These are phyloP conservation scores for Diutina sp. DNA, from an alignment of 1,139 yeast species.

Conservation along the genomic window DNA sequence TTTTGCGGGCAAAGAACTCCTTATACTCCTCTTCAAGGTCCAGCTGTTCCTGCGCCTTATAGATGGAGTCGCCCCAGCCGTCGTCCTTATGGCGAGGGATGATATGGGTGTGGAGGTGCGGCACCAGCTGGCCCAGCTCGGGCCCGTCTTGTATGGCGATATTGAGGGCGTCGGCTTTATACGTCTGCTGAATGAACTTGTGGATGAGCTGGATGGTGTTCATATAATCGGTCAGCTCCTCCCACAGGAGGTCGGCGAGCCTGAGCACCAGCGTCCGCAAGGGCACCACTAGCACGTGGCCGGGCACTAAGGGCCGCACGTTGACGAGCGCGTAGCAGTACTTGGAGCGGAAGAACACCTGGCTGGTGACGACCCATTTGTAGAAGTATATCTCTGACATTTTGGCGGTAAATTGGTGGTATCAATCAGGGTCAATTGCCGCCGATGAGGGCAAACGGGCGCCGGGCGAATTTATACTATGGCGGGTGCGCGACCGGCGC, in stretches of 20 bases:
- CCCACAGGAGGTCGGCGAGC: constrained; percentile 53
- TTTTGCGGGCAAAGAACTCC: constrained; percentile 20
- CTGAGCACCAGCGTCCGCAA: constrained; percentile 43
- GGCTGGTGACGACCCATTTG: constrained; percentile 47
- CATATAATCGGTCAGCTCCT: constrained; percentile 72
- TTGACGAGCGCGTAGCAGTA: constrained; percentile 76
- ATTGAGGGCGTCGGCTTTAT: constrained; percentile 71
- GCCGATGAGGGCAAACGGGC: neutral
- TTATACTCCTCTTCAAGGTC: constrained; percentile 20
- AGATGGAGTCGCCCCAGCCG: constrained; percentile 63
- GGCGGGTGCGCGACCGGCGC: neutral
- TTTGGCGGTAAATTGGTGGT: neutral
- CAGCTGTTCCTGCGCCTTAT: constrained; percentile 39
- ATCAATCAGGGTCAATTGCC: too few species aligned
- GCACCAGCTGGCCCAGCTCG: constrained; percentile 88
- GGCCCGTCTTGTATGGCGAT: constrained; percentile 94
- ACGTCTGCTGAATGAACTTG: constrained; percentile 46
- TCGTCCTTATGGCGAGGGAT: constrained; percentile 66
- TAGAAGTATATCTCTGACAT: constrained; percentile 18
- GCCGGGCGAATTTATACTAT: neutral
- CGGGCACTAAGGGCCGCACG: constrained; percentile 80
- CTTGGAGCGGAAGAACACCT: constrained; percentile 45
- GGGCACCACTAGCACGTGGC: constrained; percentile 86
- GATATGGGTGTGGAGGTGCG: constrained; percentile 86
- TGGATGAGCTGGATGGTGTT: constrained; percentile 62